phyloP scores from a whole-genome alignment of 2,329 filamentous ascomycete genomes.

The Sporothrix sp. region DNA sequence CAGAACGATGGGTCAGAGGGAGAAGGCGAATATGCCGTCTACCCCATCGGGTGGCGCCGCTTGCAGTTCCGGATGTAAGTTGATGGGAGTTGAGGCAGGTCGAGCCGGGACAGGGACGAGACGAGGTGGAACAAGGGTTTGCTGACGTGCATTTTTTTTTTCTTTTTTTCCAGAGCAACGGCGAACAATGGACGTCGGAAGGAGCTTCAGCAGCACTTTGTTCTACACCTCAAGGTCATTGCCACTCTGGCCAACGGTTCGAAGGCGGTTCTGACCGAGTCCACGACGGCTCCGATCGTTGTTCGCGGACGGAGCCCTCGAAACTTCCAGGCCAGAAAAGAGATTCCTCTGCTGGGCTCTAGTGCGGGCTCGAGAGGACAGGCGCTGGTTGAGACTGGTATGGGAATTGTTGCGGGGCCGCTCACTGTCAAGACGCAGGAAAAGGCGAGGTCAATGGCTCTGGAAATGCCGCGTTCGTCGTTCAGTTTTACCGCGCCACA shows the following conservation, averaged over 20 bases:
- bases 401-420: constrained; percentile 51
- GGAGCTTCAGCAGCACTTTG: constrained; percentile 93
- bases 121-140: neutral
- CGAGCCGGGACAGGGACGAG: neutral
- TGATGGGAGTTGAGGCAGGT: neutral
- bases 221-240: constrained; percentile 76
- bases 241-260: constrained; percentile 75
- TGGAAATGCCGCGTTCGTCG: constrained; percentile 46
- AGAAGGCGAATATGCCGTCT: constrained; percentile 77
- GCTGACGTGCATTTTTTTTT: neutral
- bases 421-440: constrained; percentile 46
- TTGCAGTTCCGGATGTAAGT: constrained; percentile 77
- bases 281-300: constrained; percentile 82
- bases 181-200: constrained; percentile 93
- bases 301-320: constrained; percentile 86
- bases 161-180: constrained; percentile 55
- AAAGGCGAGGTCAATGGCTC: constrained; percentile 41
- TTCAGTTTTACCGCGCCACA: constrained; percentile 48
- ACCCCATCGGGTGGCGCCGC: constrained; percentile 88
- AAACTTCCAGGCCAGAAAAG: constrained; percentile 90
- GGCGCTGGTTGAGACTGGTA: constrained; percentile 53
- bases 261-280: constrained; percentile 73
- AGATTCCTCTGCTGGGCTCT: constrained; percentile 73
- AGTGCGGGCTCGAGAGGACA: constrained; percentile 72
- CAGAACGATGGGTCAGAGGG: constrained; percentile 46